Percentiles rank a stretch among this genome's conserved stretches.
phyloP scores from a whole-genome alignment of 2,329 filamentous ascomycete species.

The Pezicula radicicola region DNA sequence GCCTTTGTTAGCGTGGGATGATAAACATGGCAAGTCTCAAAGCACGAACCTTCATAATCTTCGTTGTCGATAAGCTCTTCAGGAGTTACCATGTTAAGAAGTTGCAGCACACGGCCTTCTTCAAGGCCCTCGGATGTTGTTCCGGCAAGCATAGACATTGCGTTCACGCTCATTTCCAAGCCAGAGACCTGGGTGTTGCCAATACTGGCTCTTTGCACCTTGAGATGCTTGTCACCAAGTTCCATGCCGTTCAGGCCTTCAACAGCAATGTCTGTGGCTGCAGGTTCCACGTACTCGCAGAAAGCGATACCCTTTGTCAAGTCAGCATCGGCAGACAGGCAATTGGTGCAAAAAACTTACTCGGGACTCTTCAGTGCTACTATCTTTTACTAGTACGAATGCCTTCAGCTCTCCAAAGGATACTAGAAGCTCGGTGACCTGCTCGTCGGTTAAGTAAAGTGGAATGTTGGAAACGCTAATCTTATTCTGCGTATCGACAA shows the following conservation, averaged over 20 bases:
- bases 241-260: conserved; percentile 93
- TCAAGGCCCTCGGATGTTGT: conserved; percentile 79
- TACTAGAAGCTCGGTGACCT: conserved; percentile 84
- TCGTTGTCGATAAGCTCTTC: conserved; percentile 93
- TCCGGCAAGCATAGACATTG: conserved; percentile 95
- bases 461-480: conserved; percentile 91
- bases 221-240: conserved; percentile 81
- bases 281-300: conserved; percentile 84
- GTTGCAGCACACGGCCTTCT: conserved; percentile 78
- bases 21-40: conserved; percentile 2
- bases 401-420: conserved; percentile 92
- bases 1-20: conserved; percentile 30
- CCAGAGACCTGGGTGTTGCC: conserved; percentile 90
- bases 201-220: conserved; percentile 85
- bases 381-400: conserved; percentile 87
- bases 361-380: conserved; percentile 78
- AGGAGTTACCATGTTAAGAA: conserved; percentile 97
- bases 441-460: conserved; percentile 81
- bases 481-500: conserved; percentile 93
- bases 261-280: conserved; percentile 77
- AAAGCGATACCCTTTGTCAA: conserved; percentile 80
- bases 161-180: conserved; percentile 92
- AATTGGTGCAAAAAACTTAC: conserved; percentile 51
- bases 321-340: conserved; percentile 24
- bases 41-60: conserved; percentile 80